phyloP scores from a whole-genome alignment of 1,284 basidiomycete species.

The Marasmius oreades region DNA sequence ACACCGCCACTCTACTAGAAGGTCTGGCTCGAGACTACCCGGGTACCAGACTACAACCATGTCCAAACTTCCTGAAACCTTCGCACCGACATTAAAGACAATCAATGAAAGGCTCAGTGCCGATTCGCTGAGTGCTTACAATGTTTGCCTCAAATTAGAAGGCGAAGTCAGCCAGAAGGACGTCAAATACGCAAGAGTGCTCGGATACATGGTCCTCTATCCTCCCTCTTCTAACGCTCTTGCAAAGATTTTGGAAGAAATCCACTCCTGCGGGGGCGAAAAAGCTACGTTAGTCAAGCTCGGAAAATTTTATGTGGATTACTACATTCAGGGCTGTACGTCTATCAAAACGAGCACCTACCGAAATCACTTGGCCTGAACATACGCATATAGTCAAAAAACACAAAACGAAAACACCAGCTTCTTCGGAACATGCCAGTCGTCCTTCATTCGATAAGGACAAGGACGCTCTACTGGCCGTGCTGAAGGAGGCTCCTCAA shows the following conservation, averaged over 20 bases:
- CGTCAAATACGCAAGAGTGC: no score
- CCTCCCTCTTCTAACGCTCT: no score
- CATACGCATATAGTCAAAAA: constrained; percentile 1
- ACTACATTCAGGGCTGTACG: neutral
- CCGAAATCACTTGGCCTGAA: neutral
- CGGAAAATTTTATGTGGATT: neutral
- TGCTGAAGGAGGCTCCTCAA: neutral
- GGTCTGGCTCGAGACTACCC: no score
- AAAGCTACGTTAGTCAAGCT: neutral
- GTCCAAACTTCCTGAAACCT: no score
- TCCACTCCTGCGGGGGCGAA: no score
- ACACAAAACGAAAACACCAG: constrained; percentile 1
- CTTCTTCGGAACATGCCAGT: neutral
- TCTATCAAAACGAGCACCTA: neutral
- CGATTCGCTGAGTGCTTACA: neutral
- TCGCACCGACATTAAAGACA: no score
- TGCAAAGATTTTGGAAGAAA: no score
- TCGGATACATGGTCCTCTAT: no score
- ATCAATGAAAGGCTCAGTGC: no score
- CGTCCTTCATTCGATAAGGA: neutral
- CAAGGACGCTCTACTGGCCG: neutral
- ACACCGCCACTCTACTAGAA: no score
- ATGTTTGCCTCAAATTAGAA: neutral
- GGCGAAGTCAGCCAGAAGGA: neutral
- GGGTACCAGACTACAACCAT: no score